phyloP scores from a whole-genome alignment of 345 rosid genomes.

The Carallia brachiata region DNA sequence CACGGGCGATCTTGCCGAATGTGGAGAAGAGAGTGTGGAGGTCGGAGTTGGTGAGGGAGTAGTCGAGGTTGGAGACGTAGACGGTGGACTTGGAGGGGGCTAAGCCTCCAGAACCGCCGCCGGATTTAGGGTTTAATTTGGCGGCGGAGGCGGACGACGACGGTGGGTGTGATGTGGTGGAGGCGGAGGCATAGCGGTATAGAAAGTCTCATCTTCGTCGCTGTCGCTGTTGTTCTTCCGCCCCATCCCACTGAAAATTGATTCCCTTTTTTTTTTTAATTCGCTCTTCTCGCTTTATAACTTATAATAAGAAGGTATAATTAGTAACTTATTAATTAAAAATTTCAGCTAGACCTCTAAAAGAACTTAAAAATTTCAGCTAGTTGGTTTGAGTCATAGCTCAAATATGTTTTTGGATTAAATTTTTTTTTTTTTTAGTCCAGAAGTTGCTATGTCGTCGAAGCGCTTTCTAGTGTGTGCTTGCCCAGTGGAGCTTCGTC shows the following conservation, averaged over 20 bases:
- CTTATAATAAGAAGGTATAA: too few species aligned
- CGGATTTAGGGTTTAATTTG: constrained; percentile 18
- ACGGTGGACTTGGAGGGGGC: constrained; percentile 91
- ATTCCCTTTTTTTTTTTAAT: too few species aligned
- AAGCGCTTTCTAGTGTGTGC: too few species aligned
- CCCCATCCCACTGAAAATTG: background rate
- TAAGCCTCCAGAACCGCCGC: constrained; percentile 68
- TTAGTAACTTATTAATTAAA: too few species aligned
- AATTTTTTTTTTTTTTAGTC: too few species aligned
- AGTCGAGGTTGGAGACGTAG: constrained; percentile 86
- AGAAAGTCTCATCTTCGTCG: constrained; percentile 77
- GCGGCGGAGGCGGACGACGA: constrained; percentile 17
- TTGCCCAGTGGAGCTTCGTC: too few species aligned
- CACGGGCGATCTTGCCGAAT: constrained; percentile 81
- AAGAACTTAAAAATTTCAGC: too few species aligned
- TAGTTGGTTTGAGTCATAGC: too few species aligned
- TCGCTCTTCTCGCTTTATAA: too few species aligned
- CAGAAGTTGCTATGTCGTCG: too few species aligned
- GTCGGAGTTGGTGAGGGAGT: constrained; percentile 82
- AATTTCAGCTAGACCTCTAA: too few species aligned
- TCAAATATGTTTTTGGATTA: too few species aligned
- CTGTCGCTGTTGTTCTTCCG: constrained; percentile 42
- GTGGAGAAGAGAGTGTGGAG: constrained; percentile 92
- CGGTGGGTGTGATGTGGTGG: constrained; percentile 23
- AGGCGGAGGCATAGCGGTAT: constrained; percentile 63